Evolutionary conservation across 139 green algal genomes (phyloP).

Genomic region (Spirogloea muscicola): DNA sequence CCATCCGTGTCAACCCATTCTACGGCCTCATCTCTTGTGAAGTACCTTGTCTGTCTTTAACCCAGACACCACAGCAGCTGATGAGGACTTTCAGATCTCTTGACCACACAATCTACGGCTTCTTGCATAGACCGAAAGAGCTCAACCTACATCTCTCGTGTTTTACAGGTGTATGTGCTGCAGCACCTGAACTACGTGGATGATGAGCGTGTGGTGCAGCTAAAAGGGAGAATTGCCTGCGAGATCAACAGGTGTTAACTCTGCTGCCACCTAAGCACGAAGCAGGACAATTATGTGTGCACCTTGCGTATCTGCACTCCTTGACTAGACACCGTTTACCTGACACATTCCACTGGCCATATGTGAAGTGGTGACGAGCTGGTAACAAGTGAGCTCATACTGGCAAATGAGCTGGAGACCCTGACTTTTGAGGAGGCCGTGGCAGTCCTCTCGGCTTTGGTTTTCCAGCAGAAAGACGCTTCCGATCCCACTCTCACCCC

Average conservation of each 20-base stretch:
- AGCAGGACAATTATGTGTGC: no score
- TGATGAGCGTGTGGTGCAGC: constrained; percentile 56
- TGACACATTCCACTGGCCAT: neutral
- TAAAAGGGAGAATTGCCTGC: constrained; percentile 85
- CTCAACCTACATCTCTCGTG: no score
- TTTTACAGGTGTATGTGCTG: constrained; percentile 36
- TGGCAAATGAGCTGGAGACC: constrained; percentile 88
- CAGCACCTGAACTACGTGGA: constrained; percentile 26
- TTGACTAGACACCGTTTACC: neutral
- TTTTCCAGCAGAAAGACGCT: constrained; percentile 85
- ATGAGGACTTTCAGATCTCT: no score
- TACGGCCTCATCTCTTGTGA: no score
- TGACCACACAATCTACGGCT: no score
- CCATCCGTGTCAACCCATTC: no score
- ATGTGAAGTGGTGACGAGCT: constrained; percentile 74
- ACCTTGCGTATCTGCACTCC: no score
- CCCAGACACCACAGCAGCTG: no score
- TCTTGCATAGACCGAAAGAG: no score
- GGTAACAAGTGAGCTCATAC: constrained; percentile 85
- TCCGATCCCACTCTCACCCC: constrained; percentile 31
- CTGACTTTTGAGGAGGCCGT: constrained; percentile 79
- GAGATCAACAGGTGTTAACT: constrained; percentile 76
- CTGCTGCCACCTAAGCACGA: neutral
- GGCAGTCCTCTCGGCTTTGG: constrained; percentile 81
- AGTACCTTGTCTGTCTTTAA: no score